Conservation (phyloP, 2,329 filamentous ascomycete genomes). For the Exophiala viscosa region DNA sequence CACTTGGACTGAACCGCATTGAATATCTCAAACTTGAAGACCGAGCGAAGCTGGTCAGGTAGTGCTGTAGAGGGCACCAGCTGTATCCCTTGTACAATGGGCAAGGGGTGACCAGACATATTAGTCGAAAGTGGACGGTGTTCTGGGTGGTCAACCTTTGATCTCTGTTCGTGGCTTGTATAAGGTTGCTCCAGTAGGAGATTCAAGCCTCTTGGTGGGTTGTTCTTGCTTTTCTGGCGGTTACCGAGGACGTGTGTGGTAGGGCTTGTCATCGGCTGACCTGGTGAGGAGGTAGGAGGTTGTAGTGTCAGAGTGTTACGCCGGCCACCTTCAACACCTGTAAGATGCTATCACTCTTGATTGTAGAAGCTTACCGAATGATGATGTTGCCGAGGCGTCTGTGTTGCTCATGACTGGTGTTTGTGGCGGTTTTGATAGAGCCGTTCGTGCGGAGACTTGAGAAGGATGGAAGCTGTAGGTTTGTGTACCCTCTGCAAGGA, state of each 20-base stretch:
- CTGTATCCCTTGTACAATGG: slow-evolving; percentile 56
- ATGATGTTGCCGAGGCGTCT: too few relatives aligned
- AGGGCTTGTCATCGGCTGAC: slow-evolving; percentile 16
- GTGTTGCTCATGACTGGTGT: neutral
- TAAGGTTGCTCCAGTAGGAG: neutral
- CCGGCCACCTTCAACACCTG: slow-evolving; percentile 4
- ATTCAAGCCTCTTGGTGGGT: neutral
- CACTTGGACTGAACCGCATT: slow-evolving; percentile 82
- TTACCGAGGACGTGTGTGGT: slow-evolving; percentile 15
- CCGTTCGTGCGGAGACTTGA: neutral
- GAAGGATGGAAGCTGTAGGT: neutral
- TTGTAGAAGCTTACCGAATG: too few relatives aligned
- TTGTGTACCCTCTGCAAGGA: slow-evolving; percentile 13
- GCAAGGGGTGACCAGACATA: slow-evolving; percentile 24
- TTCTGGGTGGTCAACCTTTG: neutral
- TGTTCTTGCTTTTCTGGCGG: slow-evolving; percentile 5
- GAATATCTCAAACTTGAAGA: slow-evolving; percentile 72
- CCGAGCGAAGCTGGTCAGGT: slow-evolving; percentile 63
- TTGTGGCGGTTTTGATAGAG: slow-evolving; percentile 4
- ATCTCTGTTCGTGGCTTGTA: neutral
- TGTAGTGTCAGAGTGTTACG: slow-evolving; percentile 5
- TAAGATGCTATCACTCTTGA: slow-evolving; percentile 2
- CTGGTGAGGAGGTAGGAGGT: slow-evolving; percentile 18
- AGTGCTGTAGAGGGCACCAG: slow-evolving; percentile 59
- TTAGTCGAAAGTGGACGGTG: neutral